These are phyloP conservation scores for Penicillium crustosum DNA, from an alignment of 2,329 filamentous ascomycete species.

Conservation along the genomic window DNA sequence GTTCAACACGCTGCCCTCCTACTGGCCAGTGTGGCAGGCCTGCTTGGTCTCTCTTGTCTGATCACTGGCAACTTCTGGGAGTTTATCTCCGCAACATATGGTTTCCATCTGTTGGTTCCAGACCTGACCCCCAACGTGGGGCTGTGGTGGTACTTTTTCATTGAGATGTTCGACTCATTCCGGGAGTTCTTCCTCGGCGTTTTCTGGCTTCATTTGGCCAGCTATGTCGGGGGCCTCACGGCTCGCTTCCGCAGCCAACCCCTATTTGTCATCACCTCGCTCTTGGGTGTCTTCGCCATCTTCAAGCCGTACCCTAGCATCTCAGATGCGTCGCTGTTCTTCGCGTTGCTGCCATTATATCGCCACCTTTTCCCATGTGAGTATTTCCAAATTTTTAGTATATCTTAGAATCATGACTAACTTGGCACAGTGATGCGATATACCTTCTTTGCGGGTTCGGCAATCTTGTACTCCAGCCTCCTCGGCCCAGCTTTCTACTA, in stretches of 20 bases:
- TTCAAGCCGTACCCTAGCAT: slow-evolving; percentile 98
- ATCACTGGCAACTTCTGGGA: slow-evolving; percentile 79
- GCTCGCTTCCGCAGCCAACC: slow-evolving; percentile 82
- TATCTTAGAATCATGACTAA: slow-evolving; percentile 27
- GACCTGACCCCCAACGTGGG: slow-evolving; percentile 94
- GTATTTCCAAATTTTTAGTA: slow-evolving; percentile 29
- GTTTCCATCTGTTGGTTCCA: slow-evolving; percentile 83
- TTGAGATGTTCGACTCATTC: slow-evolving; percentile 99
- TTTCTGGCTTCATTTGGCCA: slow-evolving; percentile 92
- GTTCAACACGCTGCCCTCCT: slow-evolving; percentile 56
- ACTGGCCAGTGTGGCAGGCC: slow-evolving; percentile 53
- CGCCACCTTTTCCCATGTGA: slow-evolving; percentile 83
- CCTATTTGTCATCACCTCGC: slow-evolving; percentile 77
- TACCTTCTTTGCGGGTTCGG: slow-evolving; percentile 79
- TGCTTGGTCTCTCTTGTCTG: slow-evolving; percentile 71
- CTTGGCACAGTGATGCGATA: slow-evolving; percentile 74
- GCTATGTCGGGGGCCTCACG: slow-evolving; percentile 83
- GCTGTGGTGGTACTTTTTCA: slow-evolving; percentile 99
- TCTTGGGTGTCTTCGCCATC: slow-evolving; percentile 86
- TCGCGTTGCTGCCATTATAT: slow-evolving; percentile 80
- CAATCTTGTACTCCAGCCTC: slow-evolving; percentile 81
- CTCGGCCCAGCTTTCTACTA: slow-evolving; percentile 95
- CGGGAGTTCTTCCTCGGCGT: slow-evolving; percentile 94
- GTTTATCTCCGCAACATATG: slow-evolving; percentile 86
- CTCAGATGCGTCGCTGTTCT: slow-evolving; percentile 81